These are phyloP conservation scores for Pichia kluyveri DNA, from an alignment of 805 yeast genomes.

Conservation along the genomic window DNA sequence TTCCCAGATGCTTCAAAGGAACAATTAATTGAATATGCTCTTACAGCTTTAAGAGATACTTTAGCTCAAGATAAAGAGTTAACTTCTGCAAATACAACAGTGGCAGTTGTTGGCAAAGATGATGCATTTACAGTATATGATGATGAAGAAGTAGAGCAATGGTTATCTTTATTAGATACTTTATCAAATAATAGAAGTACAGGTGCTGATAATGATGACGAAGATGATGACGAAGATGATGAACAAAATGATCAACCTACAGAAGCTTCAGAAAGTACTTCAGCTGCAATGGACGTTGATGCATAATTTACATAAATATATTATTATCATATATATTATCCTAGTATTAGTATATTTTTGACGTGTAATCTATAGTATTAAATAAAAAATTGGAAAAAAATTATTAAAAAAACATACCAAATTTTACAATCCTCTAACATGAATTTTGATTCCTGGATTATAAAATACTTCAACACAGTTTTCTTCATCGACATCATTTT, in stretches of 20 bases:
- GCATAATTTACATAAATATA: neutral
- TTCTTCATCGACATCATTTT: constrained; percentile 68
- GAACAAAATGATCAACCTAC: constrained; percentile 22
- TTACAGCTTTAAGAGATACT: constrained; percentile 88
- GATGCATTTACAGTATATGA: constrained; percentile 66
- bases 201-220: constrained; percentile 27
- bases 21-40: constrained; percentile 74
- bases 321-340: neutral
- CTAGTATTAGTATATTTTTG: neutral
- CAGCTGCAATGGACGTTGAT: constrained; percentile 8
- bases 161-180: constrained; percentile 70
- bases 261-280: constrained; percentile 8
- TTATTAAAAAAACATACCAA: neutral
- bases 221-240: constrained; percentile 21
- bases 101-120: constrained; percentile 85
- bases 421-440: constrained; percentile 11
- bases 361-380: neutral
- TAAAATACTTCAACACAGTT: constrained; percentile 77
- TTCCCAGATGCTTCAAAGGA: constrained; percentile 56
- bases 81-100: constrained; percentile 73
- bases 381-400: neutral
- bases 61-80: constrained; percentile 90
- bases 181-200: constrained; percentile 48
- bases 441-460: constrained; percentile 44
- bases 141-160: constrained; percentile 76